phyloP scores from a whole-genome alignment of 1,284 basidiomycete genomes.

The Trametes polyzona region DNA sequence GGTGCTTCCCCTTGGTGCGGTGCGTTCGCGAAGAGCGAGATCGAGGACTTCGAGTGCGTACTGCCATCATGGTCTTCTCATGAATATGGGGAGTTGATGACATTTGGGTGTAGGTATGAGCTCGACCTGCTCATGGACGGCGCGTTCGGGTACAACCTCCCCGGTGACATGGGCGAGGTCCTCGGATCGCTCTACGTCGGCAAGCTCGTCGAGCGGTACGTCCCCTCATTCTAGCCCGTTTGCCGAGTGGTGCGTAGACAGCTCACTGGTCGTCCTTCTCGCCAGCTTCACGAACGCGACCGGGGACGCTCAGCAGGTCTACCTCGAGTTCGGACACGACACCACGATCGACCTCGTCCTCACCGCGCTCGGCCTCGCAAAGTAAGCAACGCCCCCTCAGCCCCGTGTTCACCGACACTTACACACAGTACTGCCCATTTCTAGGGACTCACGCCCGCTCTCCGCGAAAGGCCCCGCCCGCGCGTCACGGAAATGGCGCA shows the following conservation, averaged over 20 bases:
- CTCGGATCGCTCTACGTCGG: conserved; percentile 49
- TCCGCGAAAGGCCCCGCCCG: conserved; percentile 37
- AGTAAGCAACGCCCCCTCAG: conserved; percentile 35
- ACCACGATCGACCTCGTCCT: conserved; percentile 51
- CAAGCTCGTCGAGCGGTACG: conserved; percentile 47
- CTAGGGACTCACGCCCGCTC: conserved; percentile 40
- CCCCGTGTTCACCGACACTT: neutral
- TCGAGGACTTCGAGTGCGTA: conserved; percentile 42
- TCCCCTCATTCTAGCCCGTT: neutral
- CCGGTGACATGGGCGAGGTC: conserved; percentile 41
- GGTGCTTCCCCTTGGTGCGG: conserved; percentile 47
- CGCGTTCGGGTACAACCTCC: conserved; percentile 49
- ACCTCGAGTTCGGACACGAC: conserved; percentile 55
- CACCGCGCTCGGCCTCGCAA: conserved; percentile 46
- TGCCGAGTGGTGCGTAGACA: neutral
- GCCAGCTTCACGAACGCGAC: conserved; percentile 44
- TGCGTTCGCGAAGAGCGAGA: conserved; percentile 42
- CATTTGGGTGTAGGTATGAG: conserved; percentile 38
- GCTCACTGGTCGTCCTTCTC: neutral
- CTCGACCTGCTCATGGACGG: conserved; percentile 51
- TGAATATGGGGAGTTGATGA: neutral
- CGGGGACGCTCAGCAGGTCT: conserved; percentile 38
- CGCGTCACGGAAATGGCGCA: conserved; percentile 43
- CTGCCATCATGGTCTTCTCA: too few relatives aligned
- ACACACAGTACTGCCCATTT: neutral